Base-by-base conservation (phyloP, 208 protist species). In the Crithidia brevicula region DNA sequence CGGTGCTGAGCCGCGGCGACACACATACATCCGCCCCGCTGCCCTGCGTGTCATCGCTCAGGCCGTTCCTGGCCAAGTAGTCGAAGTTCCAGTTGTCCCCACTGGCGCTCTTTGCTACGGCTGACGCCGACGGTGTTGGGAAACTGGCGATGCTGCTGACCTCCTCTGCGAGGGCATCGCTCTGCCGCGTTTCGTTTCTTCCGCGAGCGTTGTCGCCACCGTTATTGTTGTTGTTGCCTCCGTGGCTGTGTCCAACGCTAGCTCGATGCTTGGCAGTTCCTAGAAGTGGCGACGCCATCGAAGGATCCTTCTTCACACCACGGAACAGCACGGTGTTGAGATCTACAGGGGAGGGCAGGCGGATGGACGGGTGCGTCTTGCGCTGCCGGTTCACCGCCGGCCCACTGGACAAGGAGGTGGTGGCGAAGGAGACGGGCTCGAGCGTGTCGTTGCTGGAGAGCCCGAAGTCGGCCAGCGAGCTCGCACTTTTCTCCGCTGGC, bases 341-440 rank as follows among this genome's bases (percentile, higher is more conserved):
- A 16, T 30, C 49, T 0, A 57, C 66, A 2, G 66, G 66, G 23
- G 66, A 72, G 4, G 65, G 65, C 3, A 50, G 27, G 28, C 25
- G 66, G n/a, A 65, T 28, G 20, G 10, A 27, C 5, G 52, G 31
- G 33, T 9, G 52, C 0, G 23, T 58, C 33, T 3, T 43, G 16
- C 20, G 52, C n/a, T 45, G 52, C 16, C 52, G 52, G 20, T 25
- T 9, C 11, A 38, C 34, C n/a, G 33, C 52, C 9, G 9, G 33
- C 6, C 33, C 33, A 16, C 20, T 38, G 8, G 50, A 9, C 9
- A 30, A 16, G 0, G 50, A 38, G 50, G 13, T 31, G 4, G 50
- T 56, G 23, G 30, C 4, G 4, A 56, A 38, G 8, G 50, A 56
- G 0, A 18, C 20, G 13, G 30, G 15, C 30, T 33, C 30, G 4